Base-by-base conservation (phyloP, 169 alveolate genomes). In the Sarcocystis neurona region DNA sequence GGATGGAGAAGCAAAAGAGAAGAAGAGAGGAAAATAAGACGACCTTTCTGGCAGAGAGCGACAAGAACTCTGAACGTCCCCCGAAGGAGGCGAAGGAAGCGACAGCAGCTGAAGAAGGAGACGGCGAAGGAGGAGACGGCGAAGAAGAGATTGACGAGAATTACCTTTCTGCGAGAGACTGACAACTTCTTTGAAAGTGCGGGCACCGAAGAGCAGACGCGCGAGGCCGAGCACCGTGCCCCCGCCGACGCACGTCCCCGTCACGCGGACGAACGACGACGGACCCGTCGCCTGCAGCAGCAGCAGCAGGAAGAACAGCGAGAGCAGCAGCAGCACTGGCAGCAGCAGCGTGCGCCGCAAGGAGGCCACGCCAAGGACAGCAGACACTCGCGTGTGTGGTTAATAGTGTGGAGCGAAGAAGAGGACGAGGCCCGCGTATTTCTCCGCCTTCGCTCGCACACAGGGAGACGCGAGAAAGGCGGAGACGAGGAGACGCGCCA, bases 161-260 rank as follows among this genome's bases (percentile, higher is more conserved):
- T 93, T 93, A 44, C 97, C 97, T 86, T 92, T 90, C 72, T 90
- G 88, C n/a, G 98, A 94, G 44, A 96, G 92, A 34, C 93, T 93
- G 56, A 95, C 92, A 1, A 97, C 95, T 70, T 94, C 94, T 30
- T 96, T 96, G 92, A 94, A 97, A 63, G 96, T 91, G 82, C 93
- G 92, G 48, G 94, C 94, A 23, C 95, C 96, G 32, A 96, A 87
- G 58, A 96, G 87, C 56, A 94, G 92, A 74, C 95, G 93, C 18
- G 97, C 95, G 34, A 97, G 79, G 6, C 99, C 99, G 44, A 96
- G 84, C 37, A 95, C 92, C 1, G 98, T 97, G 18, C 98, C 99
- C 4, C 99, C 99, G 1, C 99, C 99, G 79, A 97, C 91, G 90
- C 97, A 94, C 34, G 98, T 96, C 27, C 99, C 99, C 39, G 97